Base-by-base conservation (phyloP, 495 filamentous ascomycete genomes). In the Penicillium riverlandense region DNA sequence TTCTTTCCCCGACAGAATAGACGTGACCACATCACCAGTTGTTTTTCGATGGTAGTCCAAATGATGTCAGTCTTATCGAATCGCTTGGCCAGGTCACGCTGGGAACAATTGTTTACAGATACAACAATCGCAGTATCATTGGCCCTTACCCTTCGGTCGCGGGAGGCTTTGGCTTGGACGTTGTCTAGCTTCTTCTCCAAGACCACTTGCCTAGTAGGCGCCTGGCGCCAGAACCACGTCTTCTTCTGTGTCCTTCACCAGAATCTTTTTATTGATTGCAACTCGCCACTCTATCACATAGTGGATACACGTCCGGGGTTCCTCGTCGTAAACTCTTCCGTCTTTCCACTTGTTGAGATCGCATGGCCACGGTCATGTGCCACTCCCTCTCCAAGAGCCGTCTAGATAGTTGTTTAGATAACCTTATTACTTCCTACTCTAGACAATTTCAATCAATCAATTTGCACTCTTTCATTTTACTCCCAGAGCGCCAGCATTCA, bases 231-330 rank as follows among this genome's bases (percentile, higher is more conserved):
- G 40, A 27, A 59, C 55, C 6, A 59, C 7, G 31, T 62, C 46
- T 41, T 47, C 40, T 41, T 64, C 62, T 12, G 54, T 65, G 35
- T 63, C 55, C 43, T 49, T 50, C 16, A 41, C 35, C 7, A 65
- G 45, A 22, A 34, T 38, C 46, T 52, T 48, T 11, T 62, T 62
- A 22, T 63, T 61, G 13, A 68, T 16, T 29, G 41, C 47, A 9
- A 66, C 47, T 44, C 55, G 55, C 59, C 53, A 67, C 44, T 64
- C 60, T 40, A 67, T 67, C 12, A 47, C 50, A 40, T 66, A 69
- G 46, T 65, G 54, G 37, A 67, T 56, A 51, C 39, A 64, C 43
- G 22, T 60, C 33, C 55, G 62, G 37, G 47, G 48, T 30, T 60
- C 38, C 46, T 67, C 49, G 38, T 66, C 40, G 40, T 67, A 65